Evolutionary conservation across 441 rosid genomes (phyloP).

Genomic region (Pelargonium cotyledonis): DNA sequence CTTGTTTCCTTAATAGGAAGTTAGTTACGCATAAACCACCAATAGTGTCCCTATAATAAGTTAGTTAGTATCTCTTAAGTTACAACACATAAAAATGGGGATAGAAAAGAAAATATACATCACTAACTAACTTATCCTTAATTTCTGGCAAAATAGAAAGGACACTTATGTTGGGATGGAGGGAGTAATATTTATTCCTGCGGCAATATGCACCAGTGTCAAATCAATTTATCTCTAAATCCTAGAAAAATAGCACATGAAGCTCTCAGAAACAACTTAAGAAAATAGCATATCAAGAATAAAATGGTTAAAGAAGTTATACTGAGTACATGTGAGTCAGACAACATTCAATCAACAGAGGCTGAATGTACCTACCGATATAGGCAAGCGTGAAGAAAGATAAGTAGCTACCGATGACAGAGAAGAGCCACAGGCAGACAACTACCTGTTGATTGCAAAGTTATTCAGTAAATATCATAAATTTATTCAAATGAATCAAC

Average conservation of each 20-base stretch:
- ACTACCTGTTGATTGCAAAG: conserved; percentile 55
- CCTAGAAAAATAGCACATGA: not conserved
- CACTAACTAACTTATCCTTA: too few relatives aligned
- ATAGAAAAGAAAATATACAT: too few relatives aligned
- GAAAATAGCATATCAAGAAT: not conserved
- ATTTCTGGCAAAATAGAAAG: too few relatives aligned
- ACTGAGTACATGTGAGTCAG: not conserved
- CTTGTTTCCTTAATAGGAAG: too few relatives aligned
- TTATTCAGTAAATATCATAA: not conserved
- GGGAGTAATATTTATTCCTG: too few relatives aligned
- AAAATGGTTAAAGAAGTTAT: not conserved
- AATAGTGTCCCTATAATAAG: too few relatives aligned
- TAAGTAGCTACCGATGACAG: conserved; percentile 71
- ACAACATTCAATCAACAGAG: not conserved
- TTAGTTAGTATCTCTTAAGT: too few relatives aligned
- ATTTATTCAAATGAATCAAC: not conserved
- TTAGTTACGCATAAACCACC: too few relatives aligned
- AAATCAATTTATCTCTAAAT: not conserved
- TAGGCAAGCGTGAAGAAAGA: conserved; percentile 83
- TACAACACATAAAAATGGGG: too few relatives aligned
- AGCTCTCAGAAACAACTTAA: not conserved
- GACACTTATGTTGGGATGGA: too few relatives aligned
- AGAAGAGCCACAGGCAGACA: conserved; percentile 77
- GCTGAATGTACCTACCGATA: conserved; percentile 48
- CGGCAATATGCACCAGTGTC: not conserved